phyloP scores from a whole-genome alignment of 202 grass and related monocot species.

The Miscanthus sacchariflorus region DNA sequence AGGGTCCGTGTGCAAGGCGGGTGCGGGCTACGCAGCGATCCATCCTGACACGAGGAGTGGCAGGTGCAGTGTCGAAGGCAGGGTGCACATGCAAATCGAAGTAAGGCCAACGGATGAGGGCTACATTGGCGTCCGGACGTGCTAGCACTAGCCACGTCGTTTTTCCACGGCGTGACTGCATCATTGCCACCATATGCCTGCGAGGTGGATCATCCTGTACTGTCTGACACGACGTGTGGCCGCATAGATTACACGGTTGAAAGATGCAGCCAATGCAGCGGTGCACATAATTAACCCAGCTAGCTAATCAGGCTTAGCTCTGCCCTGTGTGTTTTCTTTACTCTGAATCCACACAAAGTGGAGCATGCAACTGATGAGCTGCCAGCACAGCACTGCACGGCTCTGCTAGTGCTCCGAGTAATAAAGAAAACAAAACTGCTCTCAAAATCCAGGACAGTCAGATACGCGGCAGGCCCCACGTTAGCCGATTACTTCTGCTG shows the following conservation, averaged over 20 bases:
- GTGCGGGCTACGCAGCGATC: no score
- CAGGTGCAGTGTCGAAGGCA: no score
- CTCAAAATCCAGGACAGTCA: constrained; percentile 44
- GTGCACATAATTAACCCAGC: constrained; percentile 44
- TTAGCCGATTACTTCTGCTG: constrained; percentile 35
- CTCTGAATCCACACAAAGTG: constrained; percentile 39
- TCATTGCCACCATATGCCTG: constrained; percentile 39
- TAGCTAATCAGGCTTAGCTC: constrained; percentile 34
- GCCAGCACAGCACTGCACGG: background rate
- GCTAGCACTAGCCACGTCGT: no score
- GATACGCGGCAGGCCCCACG: constrained; percentile 46
- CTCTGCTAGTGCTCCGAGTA: background rate
- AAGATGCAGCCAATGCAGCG: constrained; percentile 22
- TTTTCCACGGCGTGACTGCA: background rate
- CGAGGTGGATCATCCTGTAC: constrained; percentile 1
- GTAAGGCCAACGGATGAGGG: no score
- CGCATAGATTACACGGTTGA: constrained; percentile 53
- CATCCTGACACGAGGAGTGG: no score
- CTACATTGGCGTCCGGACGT: no score
- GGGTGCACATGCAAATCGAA: no score
- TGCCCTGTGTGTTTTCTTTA: background rate
- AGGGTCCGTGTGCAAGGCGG: no score
- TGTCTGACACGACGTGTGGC: constrained; percentile 3
- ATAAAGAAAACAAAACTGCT: constrained; percentile 31
- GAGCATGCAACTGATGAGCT: background rate